These are phyloP conservation scores for Metarhizium brunneum DNA, from an alignment of 2,329 filamentous ascomycete genomes.

Conservation along the genomic window DNA sequence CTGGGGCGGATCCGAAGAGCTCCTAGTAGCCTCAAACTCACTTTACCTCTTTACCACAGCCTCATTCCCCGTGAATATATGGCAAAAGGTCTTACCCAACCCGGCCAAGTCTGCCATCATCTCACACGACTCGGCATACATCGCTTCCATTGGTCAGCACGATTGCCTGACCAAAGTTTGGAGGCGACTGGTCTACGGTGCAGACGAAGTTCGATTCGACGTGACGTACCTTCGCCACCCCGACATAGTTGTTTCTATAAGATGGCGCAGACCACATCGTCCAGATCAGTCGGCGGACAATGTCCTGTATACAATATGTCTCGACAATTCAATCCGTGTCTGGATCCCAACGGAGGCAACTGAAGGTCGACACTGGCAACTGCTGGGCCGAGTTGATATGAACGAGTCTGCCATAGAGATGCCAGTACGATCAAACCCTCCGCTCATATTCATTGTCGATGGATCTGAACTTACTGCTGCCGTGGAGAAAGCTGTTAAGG, in stretches of 20 bases:
- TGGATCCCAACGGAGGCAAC: constrained; percentile 74
- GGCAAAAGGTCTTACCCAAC: constrained; percentile 67
- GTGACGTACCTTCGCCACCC: constrained; percentile 86
- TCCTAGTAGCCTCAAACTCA: constrained; percentile 64
- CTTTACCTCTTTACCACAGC: constrained; percentile 59
- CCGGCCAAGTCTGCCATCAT: constrained; percentile 65
- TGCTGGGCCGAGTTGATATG: constrained; percentile 77
- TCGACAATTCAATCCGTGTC: constrained; percentile 69
- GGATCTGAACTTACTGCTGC: constrained; percentile 70
- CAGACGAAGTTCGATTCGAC: constrained; percentile 78
- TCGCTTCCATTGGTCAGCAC: constrained; percentile 69
- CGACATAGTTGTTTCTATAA: constrained; percentile 65
- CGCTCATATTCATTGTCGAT: constrained; percentile 66
- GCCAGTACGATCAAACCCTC: constrained; percentile 12
- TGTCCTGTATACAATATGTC: constrained; percentile 81
- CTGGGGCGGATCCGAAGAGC: constrained; percentile 80
- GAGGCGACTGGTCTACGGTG: constrained; percentile 76
- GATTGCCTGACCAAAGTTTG: constrained; percentile 89
- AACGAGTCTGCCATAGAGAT: constrained; percentile 54
- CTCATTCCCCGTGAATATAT: constrained; percentile 47
- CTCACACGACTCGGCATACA: constrained; percentile 79
- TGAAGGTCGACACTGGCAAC: constrained; percentile 60
- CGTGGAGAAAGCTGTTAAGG: constrained; percentile 65
- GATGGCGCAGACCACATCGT: constrained; percentile 77
- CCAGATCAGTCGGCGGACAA: constrained; percentile 73